Evolutionary conservation across 805 yeast species (phyloP), one percentile per base, ranked within the genome.

Genomic region (Saccharomyces kudriavzevii): DNA sequence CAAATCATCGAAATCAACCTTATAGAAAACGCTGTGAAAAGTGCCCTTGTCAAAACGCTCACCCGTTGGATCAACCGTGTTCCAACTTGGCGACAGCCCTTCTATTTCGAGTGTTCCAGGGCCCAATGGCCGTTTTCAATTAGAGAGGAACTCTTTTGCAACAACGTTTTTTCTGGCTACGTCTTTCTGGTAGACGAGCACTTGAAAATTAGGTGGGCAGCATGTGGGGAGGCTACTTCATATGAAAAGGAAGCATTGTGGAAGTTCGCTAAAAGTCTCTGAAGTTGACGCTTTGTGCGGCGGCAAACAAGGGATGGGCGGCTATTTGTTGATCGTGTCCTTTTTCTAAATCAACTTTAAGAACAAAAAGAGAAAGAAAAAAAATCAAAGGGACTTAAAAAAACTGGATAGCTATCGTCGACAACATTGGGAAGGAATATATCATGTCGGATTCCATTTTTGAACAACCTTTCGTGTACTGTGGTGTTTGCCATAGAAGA

Each of bases 191-290:
- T 94, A 35, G 99, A 94, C 64, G 75, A 74, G 14, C 74, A 82
- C 13, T 84, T 85, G 50, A 84, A 79, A 61, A 85, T 94, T 52
- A 76, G 98, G 60, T 92, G 98, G 98, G 90, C 89, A 25, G 87
- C 89, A 3, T 82, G 95, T 60, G 99, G 98, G 1, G 80, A 78
- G 43, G 85, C 96, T 1, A 76, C 77, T 14, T 81, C 77, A n/a
- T 77, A 78, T 31, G 99, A 94, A 60, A 71, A 74, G 49, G 73
- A 74, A 17, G 71, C 80, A 14, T 68, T 88, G 53, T 85, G 90
- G 87, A 82, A 80, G 60, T 78, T 84, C 35, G 83, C 86, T 1
- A 71, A 71, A 27, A 86, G 87, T 0, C 63, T 87, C 28, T 78
- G 77, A 35, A 35, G 13, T 10, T 17, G 24, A 35, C 43, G 22